Evolutionary conservation across 345 rosid species (phyloP), one percentile per base, ranked within the genome.

Genomic region (Firmiana major): DNA sequence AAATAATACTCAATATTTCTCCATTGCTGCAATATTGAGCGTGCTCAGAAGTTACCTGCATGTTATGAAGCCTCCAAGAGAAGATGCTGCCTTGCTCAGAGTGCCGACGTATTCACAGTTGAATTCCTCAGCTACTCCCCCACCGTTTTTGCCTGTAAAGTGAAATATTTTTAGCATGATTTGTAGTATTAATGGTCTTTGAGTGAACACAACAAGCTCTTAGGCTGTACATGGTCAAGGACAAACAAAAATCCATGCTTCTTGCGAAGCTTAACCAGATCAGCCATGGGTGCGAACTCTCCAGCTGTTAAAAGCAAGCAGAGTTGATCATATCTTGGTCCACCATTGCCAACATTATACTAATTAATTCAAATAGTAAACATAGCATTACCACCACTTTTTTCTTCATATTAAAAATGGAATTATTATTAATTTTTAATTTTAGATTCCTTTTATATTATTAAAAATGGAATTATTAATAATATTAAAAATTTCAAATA

Each of bases 1-100:
- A 31, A 45, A 45, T 45, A 12, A 45, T 3, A 10, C 1, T 45
- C 0, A 10, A 9, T 42, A 10, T 9, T 10, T 45, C 13, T 31
- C 13, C 48, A 45, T 45, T 45, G 13, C 0, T 7, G 9, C 9
- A 42, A 42, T 42, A 1, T 3, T 31, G 1, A 3, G 40, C 4
- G 40, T 36, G 4, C 48, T 9, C 12, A 1, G 13, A 63, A 31
- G 19, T 7, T 31, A 94, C 98, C 98, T 93, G 97, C 99, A 95
- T 36, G 96, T 88, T 28, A 93, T 81, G 84, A 93, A 95, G 66
- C 99, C 99, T 19, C 99, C 99, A 73, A 88, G 94, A 90, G 94
- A 92, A 80, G 93, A 94, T 64, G 94, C 99, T 55, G 97, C 99
- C 73, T 95, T 95, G 74, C 99, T 95, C 78, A 95, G 79, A 72